Evolutionary conservation across 176 grass and related monocot species (phyloP), one percentile per base, ranked within the genome.

Genomic region (Otatea glauca): DNA sequence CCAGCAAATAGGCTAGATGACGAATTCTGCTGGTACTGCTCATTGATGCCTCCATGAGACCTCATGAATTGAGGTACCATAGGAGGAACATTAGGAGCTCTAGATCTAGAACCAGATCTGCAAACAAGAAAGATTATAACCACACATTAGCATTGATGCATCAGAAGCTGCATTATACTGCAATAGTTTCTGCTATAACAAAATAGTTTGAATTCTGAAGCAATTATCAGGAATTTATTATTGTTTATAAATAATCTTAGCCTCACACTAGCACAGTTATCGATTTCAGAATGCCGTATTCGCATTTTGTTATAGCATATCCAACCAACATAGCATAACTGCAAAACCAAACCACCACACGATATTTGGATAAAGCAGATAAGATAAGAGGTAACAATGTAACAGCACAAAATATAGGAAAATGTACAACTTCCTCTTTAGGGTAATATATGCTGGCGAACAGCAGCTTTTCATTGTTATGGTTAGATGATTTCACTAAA

Each of bases 81-180:
- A 35, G 95, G 65, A 44, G 96, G 94, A 76, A 91, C 88, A 79
- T 83, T 87, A 56, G 95, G 90, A 10, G 89, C 48, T 77, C 90
- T 87, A 77, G 86, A 78, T 93, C 93, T 92, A 74, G 96, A 87
- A 76, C 85, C 86, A 72, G 89, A 88, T 44, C 96, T 98, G 84
- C n/a, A 83, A 85, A 82, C 15, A 86, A 87, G 72, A 54, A 85
- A 2, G 7, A 24, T 45, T 38, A 81, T 39, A 49, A 68, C 2
- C 44, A 25, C 32, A 79, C 17, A 74, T 53, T 29, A 6, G 24
- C 9, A 78, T 42, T 17, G 6, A 68, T 60, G 23, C 47, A 68
- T 79, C 42, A 79, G 17, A 80, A 63, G 39, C 17, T 61, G 34
- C 23, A 50, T 53, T n/a, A 37, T 23, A 78, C 9, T 50, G 17